Evolutionary conservation across 371 early-diverging fungal species (phyloP), one percentile per base, ranked within the genome.

Genomic region (Nematocida homosporus): DNA sequence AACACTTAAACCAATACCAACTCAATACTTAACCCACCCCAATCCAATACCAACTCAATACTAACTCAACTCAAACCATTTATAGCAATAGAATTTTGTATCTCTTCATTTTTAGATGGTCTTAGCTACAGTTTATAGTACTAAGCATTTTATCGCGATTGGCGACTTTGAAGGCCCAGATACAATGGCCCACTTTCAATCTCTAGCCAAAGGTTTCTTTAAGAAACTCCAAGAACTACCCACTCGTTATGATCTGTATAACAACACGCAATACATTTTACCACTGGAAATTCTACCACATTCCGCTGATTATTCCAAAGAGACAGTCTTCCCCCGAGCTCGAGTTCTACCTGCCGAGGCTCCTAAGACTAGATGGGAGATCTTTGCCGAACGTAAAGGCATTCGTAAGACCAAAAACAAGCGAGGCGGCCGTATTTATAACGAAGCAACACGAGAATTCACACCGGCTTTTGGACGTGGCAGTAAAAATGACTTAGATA

Each of bases 381-480:
- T 90, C 87, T 98, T 98, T 85, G 99, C 97, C 68, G 89, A 91
- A 83, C 86, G 87, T 77, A 98, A 96, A 86, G 95, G 95, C 27
- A 95, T 98, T 79, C 87, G 88, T 81, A 93, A 92, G 72, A 87
- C 84, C 81, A 82, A 78, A 42, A 65, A 66, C 32, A 77, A 66
- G 30, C 23, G 88, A 81, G 87, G 87, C 2, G 86, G 89, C 16
- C 87, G 90, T 87, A 90, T 88, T 48, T 93, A 80, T 81, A 91
- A 94, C 81, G 95, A 95, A 67, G 89, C 86, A 1, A 84, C 86
- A 72, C 88, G 90, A 65, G 90, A 93, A 79, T 93, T 89, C 83
- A 86, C 86, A 37, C 92, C 92, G 57, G 87, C 90, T 52, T 95
- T 88, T 86, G 98, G 98, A 40, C 93, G 91, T 84, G 83, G 85